phyloP scores from a whole-genome alignment of 129 eudicot species.

The Chrysanthemum makinoi region DNA sequence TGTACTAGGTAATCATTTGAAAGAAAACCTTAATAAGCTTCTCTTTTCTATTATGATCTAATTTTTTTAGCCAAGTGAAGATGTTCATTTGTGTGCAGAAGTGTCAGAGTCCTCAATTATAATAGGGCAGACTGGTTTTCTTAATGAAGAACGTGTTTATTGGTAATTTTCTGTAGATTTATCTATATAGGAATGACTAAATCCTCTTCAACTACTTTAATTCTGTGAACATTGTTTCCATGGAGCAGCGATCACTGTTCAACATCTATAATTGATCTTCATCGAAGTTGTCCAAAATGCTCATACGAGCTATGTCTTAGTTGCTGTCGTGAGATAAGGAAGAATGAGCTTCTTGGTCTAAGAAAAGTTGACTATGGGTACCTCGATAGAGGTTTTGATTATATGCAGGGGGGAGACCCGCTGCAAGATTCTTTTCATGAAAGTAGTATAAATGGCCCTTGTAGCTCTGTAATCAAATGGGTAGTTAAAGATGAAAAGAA shows the following conservation, averaged over 20 bases:
- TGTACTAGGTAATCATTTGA: conserved; percentile 47
- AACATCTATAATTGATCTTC: conserved; percentile 92
- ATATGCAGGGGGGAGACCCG: conserved; percentile 76
- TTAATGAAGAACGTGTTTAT: conserved; percentile 73
- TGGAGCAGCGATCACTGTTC: conserved; percentile 74
- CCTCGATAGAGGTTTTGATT: conserved; percentile 57
- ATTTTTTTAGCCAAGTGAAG: background rate
- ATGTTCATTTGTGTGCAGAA: conserved; percentile 39
- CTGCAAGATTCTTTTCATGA: conserved; percentile 30
- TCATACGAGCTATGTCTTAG: conserved; percentile 77
- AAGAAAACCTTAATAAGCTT: background rate
- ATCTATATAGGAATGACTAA: background rate
- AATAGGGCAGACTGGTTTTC: conserved; percentile 40
- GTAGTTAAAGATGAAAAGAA: conserved; percentile 37
- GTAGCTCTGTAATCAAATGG: conserved; percentile 40
- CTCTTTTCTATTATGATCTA: background rate
- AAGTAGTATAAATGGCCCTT: conserved; percentile 11
- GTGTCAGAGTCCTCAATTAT: conserved; percentile 37
- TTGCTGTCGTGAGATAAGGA: conserved; percentile 74
- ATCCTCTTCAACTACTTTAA: conserved; percentile 17
- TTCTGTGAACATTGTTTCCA: conserved; percentile 2
- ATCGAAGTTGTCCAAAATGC: conserved; percentile 87
- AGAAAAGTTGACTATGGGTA: conserved; percentile 38
- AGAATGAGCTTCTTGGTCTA: conserved; percentile 35
- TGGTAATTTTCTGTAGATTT: conserved; percentile 48